A percentile compares a stretch with the other conserved stretches of the same genome.
phyloP scores from a whole-genome alignment of 2,329 filamentous ascomycete genomes.

The Leptographium flavum region DNA sequence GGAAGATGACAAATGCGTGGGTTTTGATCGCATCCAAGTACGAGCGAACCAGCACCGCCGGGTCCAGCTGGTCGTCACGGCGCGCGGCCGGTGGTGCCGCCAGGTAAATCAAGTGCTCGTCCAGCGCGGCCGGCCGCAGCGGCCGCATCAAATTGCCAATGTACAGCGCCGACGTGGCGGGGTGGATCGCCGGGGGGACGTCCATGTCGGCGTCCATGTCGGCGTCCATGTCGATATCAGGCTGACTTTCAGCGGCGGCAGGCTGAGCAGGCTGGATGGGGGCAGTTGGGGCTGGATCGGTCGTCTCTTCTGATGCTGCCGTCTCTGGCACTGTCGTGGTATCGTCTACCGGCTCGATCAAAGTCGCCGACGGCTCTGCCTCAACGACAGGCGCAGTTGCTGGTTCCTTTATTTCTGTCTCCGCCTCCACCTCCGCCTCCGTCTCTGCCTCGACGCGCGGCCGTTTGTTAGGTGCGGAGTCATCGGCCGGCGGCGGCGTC shows the following conservation, averaged over 20 bases:
- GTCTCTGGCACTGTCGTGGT: too few relatives aligned
- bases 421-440: neutral
- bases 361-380: too few relatives aligned
- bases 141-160: constrained; percentile 86
- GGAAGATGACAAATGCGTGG: constrained; percentile 71
- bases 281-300: too few relatives aligned
- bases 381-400: too few relatives aligned
- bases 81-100: constrained; percentile 33
- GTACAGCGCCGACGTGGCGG: constrained; percentile 66
- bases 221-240: constrained; percentile 5
- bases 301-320: too few relatives aligned
- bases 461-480: constrained; percentile 25
- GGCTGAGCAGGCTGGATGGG: neutral
- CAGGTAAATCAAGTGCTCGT: constrained; percentile 53
- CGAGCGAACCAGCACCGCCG: constrained; percentile 49
- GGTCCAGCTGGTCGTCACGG: constrained; percentile 31
- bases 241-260: neutral
- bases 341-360: too few relatives aligned
- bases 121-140: constrained; percentile 53
- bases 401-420: neutral
- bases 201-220: constrained; percentile 16
- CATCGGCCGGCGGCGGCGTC: constrained; percentile 37
- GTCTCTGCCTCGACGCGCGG: constrained; percentile 13
- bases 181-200: constrained; percentile 47
- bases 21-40: constrained; percentile 77